These are phyloP conservation scores for Meyerozyma elateridarum DNA, from an alignment of 1,139 yeast genomes.

Conservation along the genomic window DNA sequence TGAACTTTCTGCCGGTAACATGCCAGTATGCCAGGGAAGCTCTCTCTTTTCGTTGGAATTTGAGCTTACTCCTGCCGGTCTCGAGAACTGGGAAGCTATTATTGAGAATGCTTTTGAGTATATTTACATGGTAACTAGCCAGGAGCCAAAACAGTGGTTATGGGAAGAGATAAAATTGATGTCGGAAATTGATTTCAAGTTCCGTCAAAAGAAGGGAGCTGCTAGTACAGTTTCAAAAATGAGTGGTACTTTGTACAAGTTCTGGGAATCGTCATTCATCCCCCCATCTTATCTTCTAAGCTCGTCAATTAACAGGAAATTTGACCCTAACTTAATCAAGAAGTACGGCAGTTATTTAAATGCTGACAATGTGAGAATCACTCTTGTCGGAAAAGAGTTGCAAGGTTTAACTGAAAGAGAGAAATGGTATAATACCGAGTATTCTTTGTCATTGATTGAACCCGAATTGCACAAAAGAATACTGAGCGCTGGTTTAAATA, in stretches of 20 bases:
- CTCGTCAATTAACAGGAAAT: conserved; percentile 54
- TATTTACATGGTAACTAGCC: conserved; percentile 48
- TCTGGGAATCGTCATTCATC: conserved; percentile 40
- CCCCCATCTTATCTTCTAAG: conserved; percentile 64
- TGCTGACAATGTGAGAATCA: conserved; percentile 57
- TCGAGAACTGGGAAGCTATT: conserved; percentile 59
- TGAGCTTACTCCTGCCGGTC: conserved; percentile 73
- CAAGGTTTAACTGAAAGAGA: conserved; percentile 45
- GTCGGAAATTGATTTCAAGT: conserved; percentile 52
- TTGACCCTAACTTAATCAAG: conserved; percentile 49
- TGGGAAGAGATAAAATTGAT: conserved; percentile 47
- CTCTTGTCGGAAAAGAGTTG: conserved; percentile 50
- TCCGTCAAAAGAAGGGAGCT: conserved; percentile 61
- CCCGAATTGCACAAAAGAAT: conserved; percentile 31
- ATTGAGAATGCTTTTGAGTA: conserved; percentile 64
- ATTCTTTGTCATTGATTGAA: conserved; percentile 46
- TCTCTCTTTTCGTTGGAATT: conserved; percentile 64
- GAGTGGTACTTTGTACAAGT: conserved; percentile 40
- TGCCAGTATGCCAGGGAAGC: conserved; percentile 63
- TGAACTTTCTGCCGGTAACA: conserved; percentile 70
- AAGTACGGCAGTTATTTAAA: conserved; percentile 48
- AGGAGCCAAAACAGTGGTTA: conserved; percentile 58
- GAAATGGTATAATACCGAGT: conserved; percentile 89
- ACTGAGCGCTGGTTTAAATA: conserved; percentile 27
- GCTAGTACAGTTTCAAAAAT: conserved; percentile 54